Percentiles rank a stretch among this genome's conserved stretches.
Conservation (phyloP, 768 basidiomycete genomes). For the Psilocybe sp. region DNA sequence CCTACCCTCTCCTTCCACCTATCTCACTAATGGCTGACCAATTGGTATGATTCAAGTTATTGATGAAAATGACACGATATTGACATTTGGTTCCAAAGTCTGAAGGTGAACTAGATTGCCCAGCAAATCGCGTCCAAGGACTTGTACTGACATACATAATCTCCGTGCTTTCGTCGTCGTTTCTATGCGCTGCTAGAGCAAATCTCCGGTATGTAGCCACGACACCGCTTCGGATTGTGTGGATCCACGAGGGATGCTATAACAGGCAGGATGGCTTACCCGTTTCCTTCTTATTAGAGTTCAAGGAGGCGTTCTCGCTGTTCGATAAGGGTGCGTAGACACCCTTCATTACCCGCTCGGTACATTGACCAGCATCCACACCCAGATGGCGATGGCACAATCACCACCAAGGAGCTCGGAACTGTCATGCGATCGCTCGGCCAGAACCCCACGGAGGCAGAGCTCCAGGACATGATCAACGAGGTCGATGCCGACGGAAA, state of each 20-base stretch:
- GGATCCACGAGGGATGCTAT: background rate
- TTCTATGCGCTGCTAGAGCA: slow-evolving; percentile 55
- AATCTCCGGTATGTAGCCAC: slow-evolving; percentile 68
- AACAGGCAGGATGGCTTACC: slow-evolving; percentile 4
- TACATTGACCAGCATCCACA: slow-evolving; percentile 6
- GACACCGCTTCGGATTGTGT: slow-evolving; percentile 1
- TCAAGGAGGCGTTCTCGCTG: slow-evolving; percentile 98
- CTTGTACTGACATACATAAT: slow-evolving; percentile 5
- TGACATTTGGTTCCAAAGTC: slow-evolving; percentile 34
- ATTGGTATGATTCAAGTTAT: slow-evolving; percentile 38
- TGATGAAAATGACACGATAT: slow-evolving; percentile 6
- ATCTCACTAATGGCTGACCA: slow-evolving; percentile 50
- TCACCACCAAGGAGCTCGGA: slow-evolving; percentile 47
- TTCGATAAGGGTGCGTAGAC: slow-evolving; percentile 82
- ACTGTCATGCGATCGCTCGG: slow-evolving; percentile 49
- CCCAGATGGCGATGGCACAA: slow-evolving; percentile 47
- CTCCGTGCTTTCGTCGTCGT: background rate
- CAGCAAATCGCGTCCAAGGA: slow-evolving; percentile 12
- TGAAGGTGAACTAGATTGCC: slow-evolving; percentile 41
- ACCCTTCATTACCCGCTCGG: slow-evolving; percentile 10
- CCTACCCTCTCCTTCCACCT: slow-evolving; percentile 3
- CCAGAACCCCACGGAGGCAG: slow-evolving; percentile 45
- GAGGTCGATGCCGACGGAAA: slow-evolving; percentile 43
- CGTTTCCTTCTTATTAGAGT: slow-evolving; percentile 49
- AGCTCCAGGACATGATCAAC: slow-evolving; percentile 49